Conservation (phyloP, 176 grass and related monocot species). For the Aegilops umbellulata region DNA sequence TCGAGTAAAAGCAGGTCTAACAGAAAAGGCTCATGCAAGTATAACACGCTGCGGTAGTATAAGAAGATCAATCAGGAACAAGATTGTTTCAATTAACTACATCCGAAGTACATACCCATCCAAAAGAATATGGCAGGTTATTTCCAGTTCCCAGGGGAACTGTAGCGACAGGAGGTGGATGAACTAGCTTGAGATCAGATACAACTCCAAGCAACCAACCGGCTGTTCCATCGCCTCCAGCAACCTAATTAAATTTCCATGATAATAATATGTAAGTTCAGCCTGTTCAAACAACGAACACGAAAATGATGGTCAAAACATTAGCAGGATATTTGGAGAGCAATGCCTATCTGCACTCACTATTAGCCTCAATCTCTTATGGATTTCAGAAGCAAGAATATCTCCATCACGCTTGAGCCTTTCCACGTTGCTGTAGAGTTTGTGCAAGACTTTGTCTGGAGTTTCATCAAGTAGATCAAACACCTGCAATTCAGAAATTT, state of each 20-base stretch:
- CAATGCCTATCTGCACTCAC: slow-evolving; percentile 51
- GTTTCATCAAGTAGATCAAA: slow-evolving; percentile 72
- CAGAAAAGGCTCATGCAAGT: slow-evolving; percentile 21
- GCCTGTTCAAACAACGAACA: slow-evolving; percentile 17
- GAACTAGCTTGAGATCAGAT: slow-evolving; percentile 80
- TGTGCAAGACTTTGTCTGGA: slow-evolving; percentile 83
- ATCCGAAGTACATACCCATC: slow-evolving; percentile 70
- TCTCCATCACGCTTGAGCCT: slow-evolving; percentile 66
- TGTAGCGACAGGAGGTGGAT: slow-evolving; percentile 82
- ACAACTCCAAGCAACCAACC: slow-evolving; percentile 95
- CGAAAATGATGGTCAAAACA: slow-evolving; percentile 7
- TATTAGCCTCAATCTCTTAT: slow-evolving; percentile 77
- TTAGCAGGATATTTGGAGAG: slow-evolving; percentile 18
- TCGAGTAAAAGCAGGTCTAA: slow-evolving; percentile 7
- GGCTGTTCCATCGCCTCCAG: slow-evolving; percentile 92
- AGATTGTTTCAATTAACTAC: background rate
- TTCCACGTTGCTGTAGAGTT: slow-evolving; percentile 76
- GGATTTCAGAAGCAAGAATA: slow-evolving; percentile 67
- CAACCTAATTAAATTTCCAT: slow-evolving; percentile 68
- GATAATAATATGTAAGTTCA: slow-evolving; percentile 23
- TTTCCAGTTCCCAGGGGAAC: slow-evolving; percentile 97
- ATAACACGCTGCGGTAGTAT: background rate
- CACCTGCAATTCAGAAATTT: slow-evolving; percentile 60
- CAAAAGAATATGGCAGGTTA: slow-evolving; percentile 96
- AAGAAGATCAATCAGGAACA: slow-evolving; percentile 5